Percentiles rank a stretch among this genome's conserved stretches.
Conservation (phyloP, 1,284 basidiomycete genomes). For the Flammula alnicola region DNA sequence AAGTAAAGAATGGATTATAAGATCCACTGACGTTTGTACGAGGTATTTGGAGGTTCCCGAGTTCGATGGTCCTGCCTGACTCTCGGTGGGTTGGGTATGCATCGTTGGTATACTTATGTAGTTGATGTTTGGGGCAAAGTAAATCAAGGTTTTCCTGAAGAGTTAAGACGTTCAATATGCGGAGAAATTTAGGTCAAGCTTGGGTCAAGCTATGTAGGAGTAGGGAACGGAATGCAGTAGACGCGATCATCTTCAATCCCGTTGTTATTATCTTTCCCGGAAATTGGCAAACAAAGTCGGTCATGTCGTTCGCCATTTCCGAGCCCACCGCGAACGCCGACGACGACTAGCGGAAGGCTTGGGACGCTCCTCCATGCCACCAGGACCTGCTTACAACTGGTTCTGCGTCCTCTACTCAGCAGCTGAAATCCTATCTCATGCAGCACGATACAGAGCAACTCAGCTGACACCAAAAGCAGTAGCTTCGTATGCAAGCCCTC, state of each 20-base stretch:
- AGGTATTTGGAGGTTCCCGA: conserved; percentile 29
- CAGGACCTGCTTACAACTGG: conserved; percentile 72
- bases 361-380: conserved; percentile 68
- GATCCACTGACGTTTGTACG: conserved; percentile 36
- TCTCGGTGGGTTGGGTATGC: conserved; percentile 2
- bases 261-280: too few relatives aligned
- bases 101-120: too few relatives aligned
- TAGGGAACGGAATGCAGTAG: too few relatives aligned
- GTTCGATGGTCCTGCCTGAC: conserved; percentile 24
- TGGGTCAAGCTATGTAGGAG: too few relatives aligned
- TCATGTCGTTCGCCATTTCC: not conserved
- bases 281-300: conserved; percentile 1
- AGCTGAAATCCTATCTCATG: conserved; percentile 63
- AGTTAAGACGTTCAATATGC: too few relatives aligned
- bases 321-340: not conserved
- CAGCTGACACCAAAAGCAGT: conserved; percentile 42
- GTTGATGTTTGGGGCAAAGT: too few relatives aligned
- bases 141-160: too few relatives aligned
- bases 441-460: conserved; percentile 57
- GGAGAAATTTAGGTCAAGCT: too few relatives aligned
- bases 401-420: conserved; percentile 65
- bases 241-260: too few relatives aligned
- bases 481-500: conserved; percentile 14
- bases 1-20: not conserved
- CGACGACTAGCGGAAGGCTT: not conserved